Conservation (phyloP, 2,329 filamentous ascomycete species). For the Pestalotiopsis sp. region DNA sequence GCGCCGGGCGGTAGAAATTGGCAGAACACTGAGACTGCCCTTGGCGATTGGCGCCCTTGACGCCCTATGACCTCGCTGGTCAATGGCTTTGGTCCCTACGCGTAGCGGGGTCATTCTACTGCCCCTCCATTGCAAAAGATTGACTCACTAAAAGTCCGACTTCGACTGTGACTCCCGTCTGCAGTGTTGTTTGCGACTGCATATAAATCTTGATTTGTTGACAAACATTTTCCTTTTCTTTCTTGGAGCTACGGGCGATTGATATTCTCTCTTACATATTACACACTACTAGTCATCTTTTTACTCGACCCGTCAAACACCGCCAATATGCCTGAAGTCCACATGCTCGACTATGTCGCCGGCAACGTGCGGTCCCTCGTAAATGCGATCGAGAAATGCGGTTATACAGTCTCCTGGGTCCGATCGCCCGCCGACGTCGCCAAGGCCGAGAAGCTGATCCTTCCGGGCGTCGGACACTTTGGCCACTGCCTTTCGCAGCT, state of each 20-base stretch:
- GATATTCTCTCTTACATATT: not conserved
- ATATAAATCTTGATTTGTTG: not conserved
- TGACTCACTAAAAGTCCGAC: slow-evolving; percentile 23
- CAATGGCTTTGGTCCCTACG: slow-evolving; percentile 1
- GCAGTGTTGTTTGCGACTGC: not conserved
- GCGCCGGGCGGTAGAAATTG: slow-evolving; percentile 23
- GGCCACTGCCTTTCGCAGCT: slow-evolving; percentile 92
- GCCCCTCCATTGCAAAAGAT: slow-evolving; percentile 27
- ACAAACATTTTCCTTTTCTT: not conserved
- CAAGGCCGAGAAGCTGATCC: slow-evolving; percentile 89
- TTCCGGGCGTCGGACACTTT: slow-evolving; percentile 96
- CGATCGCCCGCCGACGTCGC: slow-evolving; percentile 80
- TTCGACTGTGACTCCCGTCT: not conserved
- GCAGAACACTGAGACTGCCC: slow-evolving; percentile 19
- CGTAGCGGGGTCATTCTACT: slow-evolving; percentile 25
- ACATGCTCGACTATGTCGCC: slow-evolving; percentile 86
- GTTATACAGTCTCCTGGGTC: slow-evolving; percentile 93
- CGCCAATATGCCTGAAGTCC: slow-evolving; percentile 71
- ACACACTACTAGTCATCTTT: not conserved
- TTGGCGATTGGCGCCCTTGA: not conserved
- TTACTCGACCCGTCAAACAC: not conserved
- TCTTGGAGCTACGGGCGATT: not conserved
- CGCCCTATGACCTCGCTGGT: not conserved
- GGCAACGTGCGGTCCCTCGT: slow-evolving; percentile 95
- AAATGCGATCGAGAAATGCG: slow-evolving; percentile 96